Base-by-base conservation (phyloP, 805 yeast species). In the Tetrapisispora taiwanensis region DNA sequence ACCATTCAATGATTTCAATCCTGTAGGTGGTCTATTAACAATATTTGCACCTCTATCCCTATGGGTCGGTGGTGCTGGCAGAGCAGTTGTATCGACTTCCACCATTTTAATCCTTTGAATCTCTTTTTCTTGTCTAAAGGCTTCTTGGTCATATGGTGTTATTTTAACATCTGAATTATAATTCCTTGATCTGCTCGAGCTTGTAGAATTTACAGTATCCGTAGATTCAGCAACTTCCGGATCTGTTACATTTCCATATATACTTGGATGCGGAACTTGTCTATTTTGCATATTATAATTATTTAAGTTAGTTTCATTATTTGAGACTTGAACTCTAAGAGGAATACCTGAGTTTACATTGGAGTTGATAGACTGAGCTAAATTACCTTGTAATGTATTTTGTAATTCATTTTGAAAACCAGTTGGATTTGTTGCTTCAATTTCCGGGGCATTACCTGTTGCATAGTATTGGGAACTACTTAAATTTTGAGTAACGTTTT, bases 61-160 rank as follows among this genome's bases (percentile, higher is more conserved):
- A 43, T 57, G 66, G 6, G 52, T 48, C 7, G 66, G 66, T 1
- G 66, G 66, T 9, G 63, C 59, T 7, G 62, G 57, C 18, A 60
- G 35, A 8, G 41, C 30, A 5, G 47, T 30, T 1, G 52, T 28
- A 42, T 55, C 63, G 1, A 50, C 40, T n/a, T 40, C 33, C 3
- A 50, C 44, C 4, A 54, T 43, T 3, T 42, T 44, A 0, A 50
- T 36, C 39, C 42, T 48, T 30, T 33, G 42, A 10, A 38, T 36
- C 13, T 44, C 44, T 36, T 30, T 46, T 22, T 47, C 42, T 33
- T 50, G 52, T 14, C 46, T 51, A 30, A 43, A 41, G 10, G 46
- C 48, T 10, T 41, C 50, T 41, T 38, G 39, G 33, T 49, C 42
- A 39, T 51, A 56, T 9, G 62, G 62, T 28, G 46, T 49, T 1